These are phyloP conservation scores for Apium graveolens DNA, from an alignment of 129 eudicot genomes.

Conservation along the genomic window DNA sequence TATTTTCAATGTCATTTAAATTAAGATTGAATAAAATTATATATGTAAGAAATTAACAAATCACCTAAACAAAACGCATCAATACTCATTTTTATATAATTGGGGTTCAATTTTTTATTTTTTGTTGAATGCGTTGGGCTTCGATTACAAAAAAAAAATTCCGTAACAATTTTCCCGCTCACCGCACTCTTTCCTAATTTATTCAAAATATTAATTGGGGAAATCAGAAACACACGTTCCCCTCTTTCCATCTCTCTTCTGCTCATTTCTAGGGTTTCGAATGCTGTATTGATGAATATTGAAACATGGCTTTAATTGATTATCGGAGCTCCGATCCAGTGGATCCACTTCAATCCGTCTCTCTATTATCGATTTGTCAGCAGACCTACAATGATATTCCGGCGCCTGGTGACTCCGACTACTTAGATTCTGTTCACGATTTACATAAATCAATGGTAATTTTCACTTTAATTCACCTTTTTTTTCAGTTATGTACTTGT, in stretches of 20 bases:
- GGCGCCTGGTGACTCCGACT: constrained; percentile 7
- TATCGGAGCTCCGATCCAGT: constrained; percentile 15
- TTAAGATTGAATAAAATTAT: no score
- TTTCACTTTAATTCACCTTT: background rate
- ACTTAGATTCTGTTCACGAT: constrained; percentile 30
- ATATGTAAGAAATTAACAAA: no score
- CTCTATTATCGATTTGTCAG: constrained; percentile 23
- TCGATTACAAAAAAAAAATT: no score
- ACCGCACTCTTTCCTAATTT: no score
- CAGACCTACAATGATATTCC: constrained; percentile 2
- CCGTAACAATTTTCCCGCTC: no score
- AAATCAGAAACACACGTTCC: background rate
- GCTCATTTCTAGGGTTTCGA: background rate
- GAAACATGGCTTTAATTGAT: background rate
- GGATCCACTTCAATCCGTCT: constrained; percentile 23
- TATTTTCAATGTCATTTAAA: no score
- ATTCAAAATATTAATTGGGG: no score
- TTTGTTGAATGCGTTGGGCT: no score
- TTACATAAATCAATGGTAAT: background rate
- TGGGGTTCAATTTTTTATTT: no score
- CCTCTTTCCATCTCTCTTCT: background rate
- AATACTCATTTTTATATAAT: no score
- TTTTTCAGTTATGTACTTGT: background rate
- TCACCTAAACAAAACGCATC: no score
- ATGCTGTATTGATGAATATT: background rate